These are phyloP conservation scores for Tulasnella sp. DNA, from an alignment of 768 basidiomycete genomes.

Conservation along the genomic window DNA sequence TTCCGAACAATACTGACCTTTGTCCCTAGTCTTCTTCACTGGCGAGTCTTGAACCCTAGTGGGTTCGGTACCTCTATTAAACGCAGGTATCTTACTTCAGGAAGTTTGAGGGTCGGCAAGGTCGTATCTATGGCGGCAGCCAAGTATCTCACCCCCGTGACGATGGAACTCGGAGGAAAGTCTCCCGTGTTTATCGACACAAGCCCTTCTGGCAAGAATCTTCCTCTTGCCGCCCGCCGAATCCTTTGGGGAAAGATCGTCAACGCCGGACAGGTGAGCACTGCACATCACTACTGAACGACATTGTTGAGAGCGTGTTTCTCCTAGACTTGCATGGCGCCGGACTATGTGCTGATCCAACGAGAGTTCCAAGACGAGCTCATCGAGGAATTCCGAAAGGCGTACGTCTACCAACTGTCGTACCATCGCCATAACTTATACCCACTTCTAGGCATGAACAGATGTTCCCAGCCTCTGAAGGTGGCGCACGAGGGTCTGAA, in stretches of 20 bases:
- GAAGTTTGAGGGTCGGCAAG: slow-evolving; percentile 38
- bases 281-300: background rate
- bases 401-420: slow-evolving; percentile 15
- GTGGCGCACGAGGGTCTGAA: slow-evolving; percentile 21
- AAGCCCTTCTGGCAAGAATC: slow-evolving; percentile 15
- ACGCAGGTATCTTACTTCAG: slow-evolving; percentile 27
- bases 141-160: slow-evolving; percentile 41
- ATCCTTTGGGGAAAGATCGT: slow-evolving; percentile 24
- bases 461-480: slow-evolving; percentile 42
- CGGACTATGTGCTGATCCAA: slow-evolving; percentile 35
- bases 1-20: background rate
- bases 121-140: slow-evolving; percentile 42
- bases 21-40: slow-evolving; percentile 20
- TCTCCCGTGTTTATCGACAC: slow-evolving; percentile 28
- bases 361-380: slow-evolving; percentile 36
- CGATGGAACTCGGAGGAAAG: slow-evolving; percentile 33
- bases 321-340: slow-evolving; percentile 23
- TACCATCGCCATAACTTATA: background rate
- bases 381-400: slow-evolving; percentile 33
- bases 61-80: background rate
- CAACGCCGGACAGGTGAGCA: slow-evolving; percentile 24
- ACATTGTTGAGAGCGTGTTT: background rate
- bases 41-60: background rate
- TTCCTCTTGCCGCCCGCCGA: slow-evolving; percentile 21
- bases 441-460: slow-evolving; percentile 23